phyloP scores from a whole-genome alignment of 2,329 filamentous ascomycete species.

The Saccharata proteae region DNA sequence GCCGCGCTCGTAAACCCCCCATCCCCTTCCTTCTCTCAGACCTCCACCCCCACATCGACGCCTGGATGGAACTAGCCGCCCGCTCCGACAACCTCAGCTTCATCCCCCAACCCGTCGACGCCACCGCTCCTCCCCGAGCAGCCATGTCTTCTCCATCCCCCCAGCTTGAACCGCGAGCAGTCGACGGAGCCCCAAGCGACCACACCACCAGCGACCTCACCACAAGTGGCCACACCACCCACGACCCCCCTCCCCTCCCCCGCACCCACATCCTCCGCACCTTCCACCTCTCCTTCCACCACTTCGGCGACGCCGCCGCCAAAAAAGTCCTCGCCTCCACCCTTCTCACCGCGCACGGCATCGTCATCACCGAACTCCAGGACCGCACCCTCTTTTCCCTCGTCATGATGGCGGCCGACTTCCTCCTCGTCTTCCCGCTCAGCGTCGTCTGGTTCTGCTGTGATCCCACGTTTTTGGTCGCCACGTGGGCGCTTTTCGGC shows the following conservation, averaged over 20 bases:
- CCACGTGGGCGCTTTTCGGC: constrained; percentile 50
- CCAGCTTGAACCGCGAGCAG: constrained; percentile 13
- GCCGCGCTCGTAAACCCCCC: constrained; percentile 10
- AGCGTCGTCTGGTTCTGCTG: constrained; percentile 41
- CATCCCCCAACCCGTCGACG: constrained; percentile 51
- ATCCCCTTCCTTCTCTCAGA: constrained; percentile 30
- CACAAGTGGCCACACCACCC: not conserved
- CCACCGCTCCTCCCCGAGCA: constrained; percentile 41
- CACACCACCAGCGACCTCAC: no score
- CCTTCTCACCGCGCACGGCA: constrained; percentile 51
- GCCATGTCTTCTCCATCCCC: constrained; percentile 29
- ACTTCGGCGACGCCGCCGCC: constrained; percentile 56
- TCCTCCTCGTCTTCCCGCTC: constrained; percentile 39
- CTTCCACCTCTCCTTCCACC: constrained; percentile 66
- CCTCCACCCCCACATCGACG: constrained; percentile 25
- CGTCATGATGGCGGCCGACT: constrained; percentile 20
- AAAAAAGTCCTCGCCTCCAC: constrained; percentile 51
- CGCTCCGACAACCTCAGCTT: constrained; percentile 46
- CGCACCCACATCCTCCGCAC: constrained; percentile 45
- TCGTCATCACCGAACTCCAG: constrained; percentile 66
- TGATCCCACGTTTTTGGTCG: constrained; percentile 46
- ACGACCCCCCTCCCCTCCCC: not conserved
- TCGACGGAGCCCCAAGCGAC: constrained; percentile 7
- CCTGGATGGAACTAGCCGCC: constrained; percentile 20
- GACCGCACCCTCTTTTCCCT: constrained; percentile 35